phyloP scores from a whole-genome alignment of 164 flowering plant species.

The Kingdonia uniflora region DNA sequence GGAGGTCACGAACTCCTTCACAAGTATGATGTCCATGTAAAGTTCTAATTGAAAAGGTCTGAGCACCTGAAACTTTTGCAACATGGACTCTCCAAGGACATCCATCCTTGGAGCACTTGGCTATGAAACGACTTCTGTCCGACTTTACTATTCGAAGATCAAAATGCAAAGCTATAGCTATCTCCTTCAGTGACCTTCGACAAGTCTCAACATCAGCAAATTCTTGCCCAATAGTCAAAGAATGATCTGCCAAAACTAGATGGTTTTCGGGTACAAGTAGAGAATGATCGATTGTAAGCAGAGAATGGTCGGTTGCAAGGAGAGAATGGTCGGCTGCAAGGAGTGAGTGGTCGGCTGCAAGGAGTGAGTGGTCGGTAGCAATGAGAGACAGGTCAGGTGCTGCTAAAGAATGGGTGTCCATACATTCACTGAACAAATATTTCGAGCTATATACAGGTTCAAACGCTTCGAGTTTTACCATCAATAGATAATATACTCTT shows the following conservation, averaged over 20 bases:
- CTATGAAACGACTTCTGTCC: constrained; percentile 93
- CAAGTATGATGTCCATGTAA: constrained; percentile 86
- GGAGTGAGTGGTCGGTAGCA: constrained; percentile 22
- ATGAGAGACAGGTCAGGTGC: no score
- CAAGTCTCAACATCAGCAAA: constrained; percentile 74
- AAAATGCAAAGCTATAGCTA: constrained; percentile 87
- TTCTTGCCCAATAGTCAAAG: constrained; percentile 75
- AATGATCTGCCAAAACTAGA: constrained; percentile 13
- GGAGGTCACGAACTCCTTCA: constrained; percentile 83
- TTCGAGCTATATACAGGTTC: no score
- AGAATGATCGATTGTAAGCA: constrained; percentile 18
- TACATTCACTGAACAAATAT: no score
- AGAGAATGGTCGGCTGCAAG: constrained; percentile 22
- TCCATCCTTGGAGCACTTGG: constrained; percentile 91
- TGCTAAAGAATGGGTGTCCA: no score
- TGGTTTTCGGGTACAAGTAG: constrained; percentile 18
- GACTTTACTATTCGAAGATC: constrained; percentile 95
- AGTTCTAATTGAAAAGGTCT: constrained; percentile 82
- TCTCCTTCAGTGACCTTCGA: constrained; percentile 70
- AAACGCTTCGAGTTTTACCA: no score
- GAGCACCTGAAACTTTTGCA: constrained; percentile 79
- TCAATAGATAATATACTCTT: no score
- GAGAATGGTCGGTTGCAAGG: constrained; percentile 17
- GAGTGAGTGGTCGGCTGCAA: constrained; percentile 21
- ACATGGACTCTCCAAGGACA: constrained; percentile 99